Evolutionary conservation across 352 stramenopile genomes (phyloP).

Genomic region (Phytophthora sp.): DNA sequence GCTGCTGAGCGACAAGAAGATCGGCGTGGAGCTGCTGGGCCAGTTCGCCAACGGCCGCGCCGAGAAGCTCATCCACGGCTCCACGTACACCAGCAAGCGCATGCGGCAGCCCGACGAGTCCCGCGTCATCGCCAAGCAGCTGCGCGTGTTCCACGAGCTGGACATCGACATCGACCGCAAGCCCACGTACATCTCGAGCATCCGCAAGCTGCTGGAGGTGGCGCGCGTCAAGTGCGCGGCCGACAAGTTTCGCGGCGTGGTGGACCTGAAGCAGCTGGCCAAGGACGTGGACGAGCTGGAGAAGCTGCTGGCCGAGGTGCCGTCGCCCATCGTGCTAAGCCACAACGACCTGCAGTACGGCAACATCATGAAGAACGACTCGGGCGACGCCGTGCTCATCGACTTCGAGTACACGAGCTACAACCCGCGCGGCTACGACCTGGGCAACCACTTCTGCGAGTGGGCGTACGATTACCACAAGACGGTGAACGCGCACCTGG

Average conservation of each 20-base stretch:
- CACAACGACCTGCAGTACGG: conserved; percentile 95
- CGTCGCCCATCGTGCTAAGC: conserved; percentile 83
- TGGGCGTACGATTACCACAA: conserved; percentile 88
- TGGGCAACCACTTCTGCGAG: conserved; percentile 94
- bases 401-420: conserved; percentile 95
- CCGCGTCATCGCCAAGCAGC: conserved; percentile 60
- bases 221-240: conserved; percentile 61
- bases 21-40: conserved; percentile 78
- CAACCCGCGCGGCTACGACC: conserved; percentile 90
- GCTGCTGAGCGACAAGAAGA: conserved; percentile 69
- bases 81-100: conserved; percentile 66
- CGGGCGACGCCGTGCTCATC: conserved; percentile 81
- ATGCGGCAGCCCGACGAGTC: conserved; percentile 70
- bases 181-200: conserved; percentile 62
- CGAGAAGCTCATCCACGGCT: conserved; percentile 80
- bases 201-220: conserved; percentile 62
- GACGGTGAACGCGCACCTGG: conserved; percentile 78
- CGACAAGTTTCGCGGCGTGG: conserved; percentile 44
- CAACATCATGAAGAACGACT: conserved; percentile 89
- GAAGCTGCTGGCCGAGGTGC: conserved; percentile 51
- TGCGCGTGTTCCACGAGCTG: conserved; percentile 75
- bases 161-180: conserved; percentile 68
- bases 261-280: conserved; percentile 58
- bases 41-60: conserved; percentile 79
- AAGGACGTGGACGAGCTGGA: conserved; percentile 67